These are phyloP conservation scores for Colletotrichum simmondsii DNA, from an alignment of 2,329 filamentous ascomycete genomes.

Conservation along the genomic window DNA sequence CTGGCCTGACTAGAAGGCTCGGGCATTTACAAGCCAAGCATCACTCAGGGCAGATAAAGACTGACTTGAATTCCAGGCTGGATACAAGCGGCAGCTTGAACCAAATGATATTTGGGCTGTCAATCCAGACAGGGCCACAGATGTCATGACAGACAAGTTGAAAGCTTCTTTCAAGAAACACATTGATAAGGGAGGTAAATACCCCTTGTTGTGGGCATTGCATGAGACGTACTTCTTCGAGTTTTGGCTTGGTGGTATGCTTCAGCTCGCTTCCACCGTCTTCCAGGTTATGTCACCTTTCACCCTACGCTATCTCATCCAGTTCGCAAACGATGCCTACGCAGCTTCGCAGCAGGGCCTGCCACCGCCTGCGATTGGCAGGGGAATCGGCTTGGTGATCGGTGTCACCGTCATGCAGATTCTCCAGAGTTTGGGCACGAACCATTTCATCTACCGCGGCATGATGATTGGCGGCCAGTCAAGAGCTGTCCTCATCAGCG, in stretches of 20 bases:
- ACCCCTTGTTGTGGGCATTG: constrained; percentile 82
- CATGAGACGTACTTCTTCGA: constrained; percentile 89
- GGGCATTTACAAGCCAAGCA: not conserved
- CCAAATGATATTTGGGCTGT: constrained; percentile 88
- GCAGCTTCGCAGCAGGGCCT: constrained; percentile 62
- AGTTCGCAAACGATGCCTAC: constrained; percentile 85
- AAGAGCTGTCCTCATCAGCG: constrained; percentile 82
- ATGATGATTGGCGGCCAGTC: constrained; percentile 91
- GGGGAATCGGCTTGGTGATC: constrained; percentile 84
- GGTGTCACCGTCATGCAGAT: constrained; percentile 90
- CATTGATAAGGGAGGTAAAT: constrained; percentile 74
- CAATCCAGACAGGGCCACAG: constrained; percentile 81
- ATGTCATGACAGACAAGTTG: constrained; percentile 74
- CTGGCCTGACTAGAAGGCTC: not conserved
- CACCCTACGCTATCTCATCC: constrained; percentile 85
- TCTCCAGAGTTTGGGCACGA: constrained; percentile 81
- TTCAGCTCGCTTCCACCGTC: constrained; percentile 77
- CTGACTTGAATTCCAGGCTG: constrained; percentile 61
- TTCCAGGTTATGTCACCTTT: constrained; percentile 88
- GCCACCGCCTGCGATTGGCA: constrained; percentile 74
- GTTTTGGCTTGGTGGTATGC: constrained; percentile 85
- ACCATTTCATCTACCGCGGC: constrained; percentile 92
- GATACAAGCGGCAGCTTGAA: constrained; percentile 87
- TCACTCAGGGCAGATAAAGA: not conserved
- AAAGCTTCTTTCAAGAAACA: constrained; percentile 76